Conservation (phyloP, 768 basidiomycete species). For the Bullera alba region DNA sequence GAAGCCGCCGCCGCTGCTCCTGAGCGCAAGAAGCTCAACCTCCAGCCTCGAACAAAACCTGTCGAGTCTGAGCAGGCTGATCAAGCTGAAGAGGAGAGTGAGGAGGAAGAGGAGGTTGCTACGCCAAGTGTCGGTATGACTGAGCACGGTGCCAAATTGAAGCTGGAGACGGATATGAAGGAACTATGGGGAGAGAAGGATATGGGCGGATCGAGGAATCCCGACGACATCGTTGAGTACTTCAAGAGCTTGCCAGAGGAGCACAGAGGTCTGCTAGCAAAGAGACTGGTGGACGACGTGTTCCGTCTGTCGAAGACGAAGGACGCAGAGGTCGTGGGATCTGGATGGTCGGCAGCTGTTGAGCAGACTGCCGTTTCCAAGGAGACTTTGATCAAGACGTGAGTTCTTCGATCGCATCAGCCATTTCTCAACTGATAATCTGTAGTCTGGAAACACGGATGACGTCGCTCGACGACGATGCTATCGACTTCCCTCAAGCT, state of each 20-base stretch:
- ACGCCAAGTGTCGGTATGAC: conserved; percentile 52
- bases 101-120: conserved; percentile 48
- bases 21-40: conserved; percentile 64
- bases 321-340: conserved; percentile 68
- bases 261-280: conserved; percentile 62
- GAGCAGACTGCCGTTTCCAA: conserved; percentile 58
- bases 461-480: conserved; percentile 70
- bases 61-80: conserved; percentile 47
- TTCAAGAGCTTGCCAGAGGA: conserved; percentile 65
- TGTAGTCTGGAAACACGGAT: conserved; percentile 24
- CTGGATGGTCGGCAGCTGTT: conserved; percentile 62
- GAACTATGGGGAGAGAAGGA: conserved; percentile 66
- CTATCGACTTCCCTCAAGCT: conserved; percentile 83
- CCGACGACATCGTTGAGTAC: conserved; percentile 82
- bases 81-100: conserved; percentile 47
- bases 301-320: conserved; percentile 69
- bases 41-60: conserved; percentile 72
- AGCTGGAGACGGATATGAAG: conserved; percentile 72
- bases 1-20: conserved; percentile 50
- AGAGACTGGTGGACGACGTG: conserved; percentile 65
- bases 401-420: conserved; percentile 3
- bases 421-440: conserved; percentile 9
- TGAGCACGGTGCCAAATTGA: conserved; percentile 62
- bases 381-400: conserved; percentile 62
- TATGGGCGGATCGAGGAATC: conserved; percentile 50